A percentile compares a stretch with the other conserved stretches of the same genome.
Conservation (phyloP, 176 grass and related monocot species). For the Tillandsia fasciculata region DNA sequence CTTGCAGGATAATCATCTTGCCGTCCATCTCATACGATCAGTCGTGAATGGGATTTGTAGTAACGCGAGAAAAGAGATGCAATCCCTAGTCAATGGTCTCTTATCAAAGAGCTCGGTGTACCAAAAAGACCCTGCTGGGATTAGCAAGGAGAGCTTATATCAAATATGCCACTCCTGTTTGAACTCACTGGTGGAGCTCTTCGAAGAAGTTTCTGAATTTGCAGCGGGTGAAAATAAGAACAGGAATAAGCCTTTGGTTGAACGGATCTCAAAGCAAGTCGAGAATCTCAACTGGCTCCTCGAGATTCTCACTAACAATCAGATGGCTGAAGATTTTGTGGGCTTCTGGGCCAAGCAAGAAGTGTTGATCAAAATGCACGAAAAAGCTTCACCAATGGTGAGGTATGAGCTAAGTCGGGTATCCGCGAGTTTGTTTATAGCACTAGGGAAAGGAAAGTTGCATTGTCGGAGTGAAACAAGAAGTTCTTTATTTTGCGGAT, state of each 20-base stretch:
- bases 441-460: slow-evolving; percentile 55
- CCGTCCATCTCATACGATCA: slow-evolving; percentile 54
- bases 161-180: slow-evolving; percentile 57
- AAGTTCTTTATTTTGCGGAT: slow-evolving; percentile 37
- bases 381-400: slow-evolving; percentile 59
- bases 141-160: slow-evolving; percentile 56
- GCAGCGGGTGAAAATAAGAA: neutral
- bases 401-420: slow-evolving; percentile 80
- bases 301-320: slow-evolving; percentile 58
- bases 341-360: slow-evolving; percentile 73
- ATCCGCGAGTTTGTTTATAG: slow-evolving; percentile 63
- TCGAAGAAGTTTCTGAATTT: slow-evolving; percentile 24
- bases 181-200: slow-evolving; percentile 42
- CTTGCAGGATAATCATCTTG: slow-evolving; percentile 32
- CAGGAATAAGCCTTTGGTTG: slow-evolving; percentile 45
- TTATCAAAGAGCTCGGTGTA: slow-evolving; percentile 79
- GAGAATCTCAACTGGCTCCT: slow-evolving; percentile 87
- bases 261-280: slow-evolving; percentile 55
- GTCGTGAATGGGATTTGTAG: slow-evolving; percentile 48
- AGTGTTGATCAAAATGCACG: slow-evolving; percentile 44
- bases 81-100: slow-evolving; percentile 67
- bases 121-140: slow-evolving; percentile 56
- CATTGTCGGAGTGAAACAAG: slow-evolving; percentile 55
- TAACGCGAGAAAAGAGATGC: slow-evolving; percentile 79
- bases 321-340: slow-evolving; percentile 79